Evolutionary conservation across 768 basidiomycete species (phyloP), one percentile per base, ranked within the genome.

Genomic region (Tricholoma terreum): DNA sequence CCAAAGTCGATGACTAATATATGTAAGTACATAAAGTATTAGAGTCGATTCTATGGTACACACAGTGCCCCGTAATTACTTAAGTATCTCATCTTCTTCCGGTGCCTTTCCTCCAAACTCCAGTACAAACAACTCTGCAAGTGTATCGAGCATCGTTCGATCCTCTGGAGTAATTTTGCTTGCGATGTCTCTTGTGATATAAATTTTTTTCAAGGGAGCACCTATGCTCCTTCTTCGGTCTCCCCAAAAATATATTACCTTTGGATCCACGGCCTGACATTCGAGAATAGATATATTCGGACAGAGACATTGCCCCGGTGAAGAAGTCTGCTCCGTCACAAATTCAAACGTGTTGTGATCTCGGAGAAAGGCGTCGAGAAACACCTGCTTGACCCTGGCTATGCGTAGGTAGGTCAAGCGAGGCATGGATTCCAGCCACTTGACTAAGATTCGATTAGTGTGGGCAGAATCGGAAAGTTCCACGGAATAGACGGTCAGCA

Each of bases 371-470:
- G 76, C 61, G 2, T 79, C 70, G 51, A 86, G 73, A 45, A 86
- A 65, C 19, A 69, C 62, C 31, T 65, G 55, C 46, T 72, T 71
- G 36, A 83, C 66, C 45, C 74, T 73, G n/a, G 79, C 75, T 21
- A 85, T 62, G 19, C 83, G 78, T 30, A 83, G 69, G 63, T 79
- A 84, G 40, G 63, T 70, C 19, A 89, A 63, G 24, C 73, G 66
- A 9, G 85, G 85, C 78, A 88, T 83, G 19, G 85, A 80, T 49
- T 79, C 69, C 30, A 89, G 67, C 78, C 82, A 85, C 36, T 71
- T 73, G 42, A 82, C 69, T 61, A 85, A 65, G 38, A 68, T 54
- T 45, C 49, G 57, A 60, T 19, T 71, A 73, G 24, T 42, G 21
- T 52, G 56, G 51, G 8, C 64, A 66, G 51, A 63, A 59, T 38